Base-by-base conservation (phyloP, 176 grass and related monocot species). In the Puya raimondii region DNA sequence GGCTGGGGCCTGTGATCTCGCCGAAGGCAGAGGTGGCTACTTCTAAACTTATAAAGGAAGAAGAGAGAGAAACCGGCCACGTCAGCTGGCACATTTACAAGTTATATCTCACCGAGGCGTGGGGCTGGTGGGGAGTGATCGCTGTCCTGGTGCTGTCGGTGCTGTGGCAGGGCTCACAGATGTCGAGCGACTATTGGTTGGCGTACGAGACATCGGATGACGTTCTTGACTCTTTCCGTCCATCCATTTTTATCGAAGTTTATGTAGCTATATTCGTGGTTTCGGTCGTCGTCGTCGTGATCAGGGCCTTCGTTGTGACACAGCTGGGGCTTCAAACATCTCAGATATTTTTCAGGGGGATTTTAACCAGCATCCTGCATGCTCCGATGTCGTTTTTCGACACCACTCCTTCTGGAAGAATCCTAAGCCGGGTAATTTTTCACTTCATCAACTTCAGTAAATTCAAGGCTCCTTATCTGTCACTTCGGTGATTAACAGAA, bases 371-470 rank as follows among this genome's bases (percentile, higher is more conserved):
- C 80, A 99, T 99, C 72, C 71, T 99, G 12, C 89, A 90, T 68
- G 89, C 94, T 1, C 94, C 94, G 10, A 99, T 99, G 94, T 86
- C 89, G 2, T 99, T 93, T 76, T 99, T 99, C 61, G 89, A 99
- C 83, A 99, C 89, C 25, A 99, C 89, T 3, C 94, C 94, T 10
- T 99, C 89, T 49, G 94, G 89, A 58, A 93, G 94, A 78, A 90
- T 99, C 72, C 94, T 99, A 54, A 99, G 84, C 80, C 78, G 94
- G 94, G 88, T 96, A 86, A 82, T 48, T 59, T 17, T 59, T n/a
- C 15, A 17, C 20, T 59, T 59, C 15, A 15, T 59, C 20, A 17
- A 17, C 20, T 59, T 17, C 20, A 42, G 7, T 42, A 5, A 42
- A 42, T 42, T 7, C 33, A 42, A 42, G 33, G 33, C 6, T 42